Evolutionary conservation across 139 green algal species (phyloP), one percentile per base, ranked within the genome.

Genomic region (Coelastrella sp.): DNA sequence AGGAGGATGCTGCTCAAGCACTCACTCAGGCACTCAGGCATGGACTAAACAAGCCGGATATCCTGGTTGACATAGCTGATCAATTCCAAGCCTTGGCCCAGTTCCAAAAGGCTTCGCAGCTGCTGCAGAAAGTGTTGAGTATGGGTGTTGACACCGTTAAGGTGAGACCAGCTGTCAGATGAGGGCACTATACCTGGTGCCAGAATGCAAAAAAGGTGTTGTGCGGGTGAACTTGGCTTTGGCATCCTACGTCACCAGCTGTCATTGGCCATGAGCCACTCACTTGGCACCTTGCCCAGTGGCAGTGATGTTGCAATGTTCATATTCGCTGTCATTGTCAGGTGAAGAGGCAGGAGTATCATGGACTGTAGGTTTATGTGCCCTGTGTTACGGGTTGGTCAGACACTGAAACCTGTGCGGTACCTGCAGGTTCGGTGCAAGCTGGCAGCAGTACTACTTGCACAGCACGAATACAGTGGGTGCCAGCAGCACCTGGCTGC

Each of bases 371-470:
- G 35, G 35, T 49, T 49, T 49, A 49, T 49, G 35, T 49, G 35
- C 35, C 35, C 35, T 49, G 35, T 49, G 35, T 49, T 49, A 49
- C 3, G 35, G 35, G 35, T 49, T 49, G 35, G 35, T 49, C 35
- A 49, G 35, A 49, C 35, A 49, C 35, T 49, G 35, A 49, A 49
- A 49, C 35, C 35, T 49, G 35, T 87, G 60, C 56, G 22, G 25
- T 19, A 4, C 14, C 14, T 90, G 25, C 74, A 85, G 85, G 61
- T 84, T 22, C 85, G 73, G 24, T 74, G 85, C 85, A 90, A 90
- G 73, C 68, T 90, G 61, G 85, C 85, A 60, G 70, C 85, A 35
- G 85, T 84, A 57, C 85, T 90, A 24, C 73, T 90, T 24, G 74
- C 73, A 10, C 57, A 76, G 59, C 35, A 65, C 35, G n/a, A 90